Evolutionary conservation across 805 yeast species (phyloP), one percentile per base, ranked within the genome.

Genomic region (Debaryomyces castellii): DNA sequence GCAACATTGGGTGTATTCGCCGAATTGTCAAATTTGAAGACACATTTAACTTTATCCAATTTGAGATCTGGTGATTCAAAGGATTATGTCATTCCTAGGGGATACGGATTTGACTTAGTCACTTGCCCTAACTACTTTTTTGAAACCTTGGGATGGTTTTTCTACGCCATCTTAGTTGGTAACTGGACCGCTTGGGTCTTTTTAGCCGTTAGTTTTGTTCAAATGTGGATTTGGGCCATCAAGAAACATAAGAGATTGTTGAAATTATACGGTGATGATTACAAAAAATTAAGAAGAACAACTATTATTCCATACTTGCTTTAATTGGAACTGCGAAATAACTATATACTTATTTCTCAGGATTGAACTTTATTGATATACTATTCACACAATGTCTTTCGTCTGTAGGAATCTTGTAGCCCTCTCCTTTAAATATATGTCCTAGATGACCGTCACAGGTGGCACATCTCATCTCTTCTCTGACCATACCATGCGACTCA

Each of bases 341-440:
- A 21, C 16, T 36, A 30, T 21, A 25, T 35, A 35, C 7, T 35
- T 43, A 25, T 38, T 11, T 28, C 16, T 43, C 47, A 18, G 41
- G 40, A 18, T 58, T 64, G 30, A 90, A 89, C 60, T 84, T 87
- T 66, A 94, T 70, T 45, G 89, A 81, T 21, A 88, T 73, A 41
- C 96, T 86, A 65, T 94, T 94, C 20, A 91, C 97, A 65, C 99
- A 94, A 64, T 94, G 98, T 63, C 99, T 81, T 54, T 80, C 92
- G 62, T 91, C 89, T 0, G 96, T 88, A 14, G 96, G 96, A 1
- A 84, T 89, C 40, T 78, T 71, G 73, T 79, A 92, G 1, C 98
- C 98, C 69, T 94, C 99, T 4, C 96, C 96, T 58, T 82, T 83
- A 66, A 94, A 94, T 1, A 94, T 85, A 67, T 94, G 99, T 1